Evolutionary conservation across 2,329 filamentous ascomycete genomes (phyloP), one percentile per base, ranked within the genome.

Genomic region (Beauveria varroae): DNA sequence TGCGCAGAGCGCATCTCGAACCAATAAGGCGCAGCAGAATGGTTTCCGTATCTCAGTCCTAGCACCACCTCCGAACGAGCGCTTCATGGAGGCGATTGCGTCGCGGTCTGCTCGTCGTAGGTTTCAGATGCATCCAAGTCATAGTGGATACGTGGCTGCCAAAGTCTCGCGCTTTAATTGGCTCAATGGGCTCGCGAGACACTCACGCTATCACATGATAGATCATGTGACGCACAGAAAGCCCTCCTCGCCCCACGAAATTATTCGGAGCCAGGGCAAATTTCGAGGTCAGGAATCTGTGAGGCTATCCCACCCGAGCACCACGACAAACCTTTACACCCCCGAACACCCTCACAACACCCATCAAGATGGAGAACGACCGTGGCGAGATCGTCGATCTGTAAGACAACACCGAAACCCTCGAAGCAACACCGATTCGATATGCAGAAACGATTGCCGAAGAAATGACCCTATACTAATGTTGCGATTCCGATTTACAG

Each of bases 311-410:
- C 69, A 69, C 69, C 65, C 69, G 65, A 64, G 67, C 63, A 68
- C 64, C 69, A 67, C 57, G 61, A 65, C 41, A 60, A 56, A 58
- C 22, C 57, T 62, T 62, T 49, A 69, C 67, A 64, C 65, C 66
- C 68, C 66, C 64, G 69, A 69, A 67, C 63, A 67, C 68, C 67
- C 64, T 65, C 67, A 68, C 70, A 64, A 61, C 54, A 71, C 73
- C 75, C 75, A 79, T 74, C 76, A 93, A 86, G 82, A 99, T 98
- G 95, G 95, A 99, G 87, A 99, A 99, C 92, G 95, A 98, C 86
- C 92, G 92, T 84, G 93, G 93, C 84, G 92, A 98, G 82, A 93
- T 97, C 83, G 95, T 98, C 80, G 93, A 98, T 84, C 92, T 96
- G 91, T 96, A 88, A 81, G 88, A 81, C 69, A 50, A 41, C 60